Evolutionary conservation across 2,329 filamentous ascomycete species (phyloP).

Genomic region (Colletotrichum echinochloae): DNA sequence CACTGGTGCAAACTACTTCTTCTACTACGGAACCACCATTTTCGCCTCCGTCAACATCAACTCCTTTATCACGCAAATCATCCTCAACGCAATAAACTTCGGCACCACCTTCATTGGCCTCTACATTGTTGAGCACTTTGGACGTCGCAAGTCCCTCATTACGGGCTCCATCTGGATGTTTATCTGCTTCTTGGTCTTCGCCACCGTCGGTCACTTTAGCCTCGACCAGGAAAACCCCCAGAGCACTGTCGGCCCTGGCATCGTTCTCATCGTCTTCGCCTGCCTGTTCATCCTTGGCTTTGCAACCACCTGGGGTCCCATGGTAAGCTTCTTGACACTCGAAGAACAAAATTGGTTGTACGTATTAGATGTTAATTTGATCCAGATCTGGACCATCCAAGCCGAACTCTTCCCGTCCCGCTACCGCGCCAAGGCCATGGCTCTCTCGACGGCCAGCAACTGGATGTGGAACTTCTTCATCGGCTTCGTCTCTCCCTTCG

Average conservation of each 20-base stretch:
- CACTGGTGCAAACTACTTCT: constrained; percentile 74
- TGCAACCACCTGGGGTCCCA: constrained; percentile 57
- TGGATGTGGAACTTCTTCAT: constrained; percentile 82
- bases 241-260: constrained; percentile 59
- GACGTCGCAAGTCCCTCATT: constrained; percentile 73
- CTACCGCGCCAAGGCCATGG: constrained; percentile 71
- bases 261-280: constrained; percentile 72
- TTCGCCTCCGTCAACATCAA: constrained; percentile 62
- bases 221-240: constrained; percentile 53
- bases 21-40: constrained; percentile 71
- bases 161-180: constrained; percentile 72
- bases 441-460: constrained; percentile 70
- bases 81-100: constrained; percentile 76
- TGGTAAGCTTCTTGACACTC: constrained; percentile 21
- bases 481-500: constrained; percentile 85
- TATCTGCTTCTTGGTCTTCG: constrained; percentile 70
- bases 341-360: not conserved
- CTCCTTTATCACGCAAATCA: constrained; percentile 75
- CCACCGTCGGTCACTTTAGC: constrained; percentile 63
- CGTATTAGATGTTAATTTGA: not conserved
- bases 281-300: constrained; percentile 74
- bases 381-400: constrained; percentile 69
- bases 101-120: constrained; percentile 74
- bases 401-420: constrained; percentile 74
- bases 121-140: constrained; percentile 77